Percentiles rank a stretch among this genome's conserved stretches.
These are phyloP conservation scores for Hypomontagnella submonticulosa DNA, from an alignment of 495 filamentous ascomycete species.

Conservation along the genomic window DNA sequence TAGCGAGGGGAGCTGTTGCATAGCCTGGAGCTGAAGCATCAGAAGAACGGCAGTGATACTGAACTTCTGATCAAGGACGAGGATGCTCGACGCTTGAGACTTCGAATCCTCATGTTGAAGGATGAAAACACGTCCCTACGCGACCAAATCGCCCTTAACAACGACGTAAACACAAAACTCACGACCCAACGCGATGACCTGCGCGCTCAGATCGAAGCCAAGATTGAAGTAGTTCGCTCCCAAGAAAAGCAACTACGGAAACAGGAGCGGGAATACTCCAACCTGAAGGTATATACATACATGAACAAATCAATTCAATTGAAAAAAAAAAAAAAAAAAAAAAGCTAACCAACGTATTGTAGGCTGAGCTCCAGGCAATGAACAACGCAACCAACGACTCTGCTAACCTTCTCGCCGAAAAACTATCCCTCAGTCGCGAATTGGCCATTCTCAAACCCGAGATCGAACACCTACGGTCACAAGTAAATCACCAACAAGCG, in stretches of 20 bases:
- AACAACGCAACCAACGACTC: conserved; percentile 71
- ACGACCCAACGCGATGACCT: conserved; percentile 65
- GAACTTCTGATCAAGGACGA: conserved; percentile 75
- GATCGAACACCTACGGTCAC: conserved; percentile 78
- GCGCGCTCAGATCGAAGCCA: conserved; percentile 66
- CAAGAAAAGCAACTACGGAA: conserved; percentile 66
- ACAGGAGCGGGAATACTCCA: conserved; percentile 71
- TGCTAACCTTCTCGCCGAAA: conserved; percentile 78
- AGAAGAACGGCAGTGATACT: conserved; percentile 65
- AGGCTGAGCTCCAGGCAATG: conserved; percentile 76
- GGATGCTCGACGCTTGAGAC: conserved; percentile 68
- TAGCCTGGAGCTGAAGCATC: conserved; percentile 73
- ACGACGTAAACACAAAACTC: conserved; percentile 70
- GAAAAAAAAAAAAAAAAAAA: not conserved
- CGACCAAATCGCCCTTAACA: conserved; percentile 54
- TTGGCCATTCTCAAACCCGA: conserved; percentile 77
- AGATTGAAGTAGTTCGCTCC: conserved; percentile 64
- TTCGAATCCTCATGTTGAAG: conserved; percentile 73
- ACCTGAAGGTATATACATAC: conserved; percentile 68
- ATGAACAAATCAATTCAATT: not conserved
- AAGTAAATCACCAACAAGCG: conserved; percentile 71
- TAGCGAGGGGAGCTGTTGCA: conserved; percentile 54
- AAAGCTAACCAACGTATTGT: conserved; percentile 30
- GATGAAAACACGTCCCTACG: conserved; percentile 68
- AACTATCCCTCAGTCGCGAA: conserved; percentile 77